Evolutionary conservation across 2,329 filamentous ascomycete genomes (phyloP), one percentile per base, ranked within the genome.

Genomic region (Zopfia rhizophila): DNA sequence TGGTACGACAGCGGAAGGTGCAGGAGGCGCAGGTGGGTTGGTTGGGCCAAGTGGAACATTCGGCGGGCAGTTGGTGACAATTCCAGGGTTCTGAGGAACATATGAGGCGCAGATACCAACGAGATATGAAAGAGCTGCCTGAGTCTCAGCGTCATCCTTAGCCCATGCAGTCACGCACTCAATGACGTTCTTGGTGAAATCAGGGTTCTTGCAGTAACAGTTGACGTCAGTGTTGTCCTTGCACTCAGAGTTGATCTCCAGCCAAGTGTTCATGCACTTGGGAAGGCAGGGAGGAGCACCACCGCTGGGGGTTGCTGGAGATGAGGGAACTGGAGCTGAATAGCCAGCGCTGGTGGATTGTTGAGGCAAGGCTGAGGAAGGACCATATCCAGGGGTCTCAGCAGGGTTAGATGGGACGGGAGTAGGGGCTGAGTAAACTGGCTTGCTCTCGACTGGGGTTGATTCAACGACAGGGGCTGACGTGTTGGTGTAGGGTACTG

Each of bases 241-340:
- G 84, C 93, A 97, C 68, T 82, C 78, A 38, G 88, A 82, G 51
- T 80, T 75, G 69, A 84, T 82, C 65, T 65, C 53, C 29, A 96
- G 75, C 90, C 91, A 97, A 64, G 91, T 95, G 83, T 93, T 94
- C 75, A 97, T 78, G 80, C 93, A 97, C 68, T 85, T 85, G 54
- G 93, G 92, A 37, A 97, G 87, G 35, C 92, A 82, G 18, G 79
- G 75, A 46, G 91, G 91, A 75, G 85, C 84, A 27, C 24, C 24
- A 28, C 38, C 13, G 39, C 28, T 16, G 58, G 40, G 58, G 58
- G 48, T 52, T 52, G 31, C 47, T 55, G 17, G 30, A 27, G 39
- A 22, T 59, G 49, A 24, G 61, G 56, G 23, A 60, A 46, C 29
- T 60, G 58, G 40, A 29, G 47, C 17, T n/a, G 24, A 22, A 13